A percentile compares a stretch with the other conserved stretches of the same genome.
phyloP scores from a whole-genome alignment of 441 rosid species.

The Erysimum pusillum region DNA sequence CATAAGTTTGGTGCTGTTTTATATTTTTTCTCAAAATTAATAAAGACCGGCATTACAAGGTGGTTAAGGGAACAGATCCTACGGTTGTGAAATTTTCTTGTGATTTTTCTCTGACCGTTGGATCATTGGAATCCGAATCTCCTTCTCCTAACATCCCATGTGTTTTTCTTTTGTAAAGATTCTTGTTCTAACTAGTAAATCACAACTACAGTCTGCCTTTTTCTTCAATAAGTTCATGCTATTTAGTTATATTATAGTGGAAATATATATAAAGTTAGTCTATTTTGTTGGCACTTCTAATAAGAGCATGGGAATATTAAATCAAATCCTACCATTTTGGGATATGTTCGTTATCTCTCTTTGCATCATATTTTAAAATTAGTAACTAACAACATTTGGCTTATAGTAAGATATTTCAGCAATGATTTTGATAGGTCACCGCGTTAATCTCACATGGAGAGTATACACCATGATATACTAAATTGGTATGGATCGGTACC shows the following conservation, averaged over 20 bases:
- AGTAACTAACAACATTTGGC: background rate
- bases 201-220: conserved; percentile 14
- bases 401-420: conserved; percentile 22
- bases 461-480: conserved; percentile 4
- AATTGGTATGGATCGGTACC: conserved; percentile 6
- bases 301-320: conserved; percentile 34
- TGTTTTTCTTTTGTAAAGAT: conserved; percentile 35
- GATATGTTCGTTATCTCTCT: conserved; percentile 42
- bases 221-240: conserved; percentile 7
- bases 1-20: conserved; percentile 45
- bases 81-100: conserved; percentile 38
- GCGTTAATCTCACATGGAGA: conserved; percentile 23
- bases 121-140: conserved; percentile 39
- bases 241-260: background rate
- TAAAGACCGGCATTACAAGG: conserved; percentile 50
- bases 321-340: conserved; percentile 39
- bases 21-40: conserved; percentile 4
- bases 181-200: conserved; percentile 42
- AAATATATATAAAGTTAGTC: background rate
- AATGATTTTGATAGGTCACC: conserved; percentile 30
- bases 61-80: conserved; percentile 52
- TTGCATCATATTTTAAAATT: background rate
- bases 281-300: conserved; percentile 27
- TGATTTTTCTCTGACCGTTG: conserved; percentile 38
- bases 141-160: conserved; percentile 45